A percentile compares a stretch with the other conserved stretches of the same genome.
phyloP scores from a whole-genome alignment of 805 yeast species.

The Komagataella phaffii region DNA sequence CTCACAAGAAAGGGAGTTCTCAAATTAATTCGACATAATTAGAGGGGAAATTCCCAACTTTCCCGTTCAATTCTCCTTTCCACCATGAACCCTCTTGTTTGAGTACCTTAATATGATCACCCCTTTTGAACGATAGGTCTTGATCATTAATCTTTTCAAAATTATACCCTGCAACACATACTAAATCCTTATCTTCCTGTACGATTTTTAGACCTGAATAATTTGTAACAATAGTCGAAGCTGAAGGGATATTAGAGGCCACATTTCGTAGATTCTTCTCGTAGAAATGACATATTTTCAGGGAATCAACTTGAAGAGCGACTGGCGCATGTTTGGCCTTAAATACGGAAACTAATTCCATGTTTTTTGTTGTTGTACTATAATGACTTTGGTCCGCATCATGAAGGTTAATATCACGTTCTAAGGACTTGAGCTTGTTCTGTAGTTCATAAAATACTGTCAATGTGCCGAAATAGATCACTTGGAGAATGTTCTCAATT shows the following conservation, averaged over 20 bases:
- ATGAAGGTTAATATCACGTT: conserved; percentile 3
- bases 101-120: conserved; percentile 27
- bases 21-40: conserved; percentile 24
- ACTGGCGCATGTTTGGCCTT: conserved; percentile 3
- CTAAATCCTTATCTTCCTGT: conserved; percentile 1
- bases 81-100: conserved; percentile 25
- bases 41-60: conserved; percentile 29
- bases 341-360: conserved; percentile 1
- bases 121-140: conserved; percentile 29
- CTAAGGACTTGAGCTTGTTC: conserved; percentile 6
- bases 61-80: conserved; percentile 34
- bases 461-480: conserved; percentile 25
- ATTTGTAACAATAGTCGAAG: neutral
- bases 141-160: conserved; percentile 22
- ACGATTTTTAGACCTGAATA: neutral
- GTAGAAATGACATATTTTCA: conserved; percentile 8
- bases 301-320: conserved; percentile 2
- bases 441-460: conserved; percentile 20
- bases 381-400: conserved; percentile 3
- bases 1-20: neutral
- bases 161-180: conserved; percentile 25
- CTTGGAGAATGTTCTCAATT: conserved; percentile 17
- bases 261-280: conserved; percentile 5
- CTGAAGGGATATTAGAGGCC: neutral
- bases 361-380: conserved; percentile 1